phyloP scores from a whole-genome alignment of 208 protist species.

The Trypanosoma grayi region DNA sequence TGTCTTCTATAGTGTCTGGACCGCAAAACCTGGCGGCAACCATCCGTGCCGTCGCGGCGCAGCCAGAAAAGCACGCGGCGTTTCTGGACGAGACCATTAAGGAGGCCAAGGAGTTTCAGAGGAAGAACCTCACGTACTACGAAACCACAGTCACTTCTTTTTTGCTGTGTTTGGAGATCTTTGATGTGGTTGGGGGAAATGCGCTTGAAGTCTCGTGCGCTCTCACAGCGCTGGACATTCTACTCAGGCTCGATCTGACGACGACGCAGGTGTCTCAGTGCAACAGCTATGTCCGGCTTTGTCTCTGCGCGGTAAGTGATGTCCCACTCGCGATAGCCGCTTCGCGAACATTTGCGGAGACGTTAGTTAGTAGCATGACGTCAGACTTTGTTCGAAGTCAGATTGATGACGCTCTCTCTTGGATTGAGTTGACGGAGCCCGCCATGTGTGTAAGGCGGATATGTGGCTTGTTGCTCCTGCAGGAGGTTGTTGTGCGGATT shows the following conservation, averaged over 20 bases:
- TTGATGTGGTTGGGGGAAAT: conserved; percentile 59
- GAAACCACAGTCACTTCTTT: conserved; percentile 65
- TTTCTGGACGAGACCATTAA: conserved; percentile 67
- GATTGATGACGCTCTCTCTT: conserved; percentile 61
- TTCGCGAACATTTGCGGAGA: conserved; percentile 60
- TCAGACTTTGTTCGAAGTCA: conserved; percentile 67
- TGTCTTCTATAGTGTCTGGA: conserved; percentile 21
- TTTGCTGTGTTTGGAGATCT: conserved; percentile 68
- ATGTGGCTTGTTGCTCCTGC: conserved; percentile 70
- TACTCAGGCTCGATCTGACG: conserved; percentile 70
- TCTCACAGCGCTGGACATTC: conserved; percentile 72
- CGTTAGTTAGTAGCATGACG: conserved; percentile 57
- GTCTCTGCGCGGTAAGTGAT: conserved; percentile 52
- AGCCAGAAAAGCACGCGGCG: conserved; percentile 33
- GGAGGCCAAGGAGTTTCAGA: conserved; percentile 63
- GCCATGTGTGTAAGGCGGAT: conserved; percentile 44
- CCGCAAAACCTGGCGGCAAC: conserved; percentile 32
- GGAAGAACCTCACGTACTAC: conserved; percentile 70
- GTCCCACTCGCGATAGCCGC: conserved; percentile 45
- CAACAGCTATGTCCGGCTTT: conserved; percentile 80
- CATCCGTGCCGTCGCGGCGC: conserved; percentile 38
- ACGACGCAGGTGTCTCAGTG: conserved; percentile 74
- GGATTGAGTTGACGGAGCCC: conserved; percentile 36
- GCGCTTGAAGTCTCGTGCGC: conserved; percentile 62
- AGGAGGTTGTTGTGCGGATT: conserved; percentile 55